Conservation (phyloP, 306 rosid genomes). For the Pyrus bretschneideri region DNA sequence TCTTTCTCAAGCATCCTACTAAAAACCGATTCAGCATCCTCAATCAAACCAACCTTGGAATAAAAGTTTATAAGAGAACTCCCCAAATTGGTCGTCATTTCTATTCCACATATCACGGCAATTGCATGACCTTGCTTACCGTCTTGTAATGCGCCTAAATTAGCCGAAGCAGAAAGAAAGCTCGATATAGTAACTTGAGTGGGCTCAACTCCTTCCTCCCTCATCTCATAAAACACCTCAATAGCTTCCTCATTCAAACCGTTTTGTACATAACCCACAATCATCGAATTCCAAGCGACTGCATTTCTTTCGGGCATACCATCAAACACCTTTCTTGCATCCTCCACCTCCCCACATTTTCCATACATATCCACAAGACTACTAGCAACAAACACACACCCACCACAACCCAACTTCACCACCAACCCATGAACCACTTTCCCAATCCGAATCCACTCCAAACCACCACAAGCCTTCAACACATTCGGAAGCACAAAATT, state of each 20-base stretch:
- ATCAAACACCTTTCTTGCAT: conserved; percentile 66
- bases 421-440: conserved; percentile 57
- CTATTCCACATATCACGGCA: conserved; percentile 46
- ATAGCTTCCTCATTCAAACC: conserved; percentile 61
- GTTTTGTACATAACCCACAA: conserved; percentile 47
- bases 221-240: conserved; percentile 43
- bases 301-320: conserved; percentile 42
- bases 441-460: conserved; percentile 46
- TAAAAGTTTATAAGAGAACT: conserved; percentile 73
- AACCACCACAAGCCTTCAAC: conserved; percentile 68
- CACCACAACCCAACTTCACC: conserved; percentile 37
- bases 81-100: conserved; percentile 50
- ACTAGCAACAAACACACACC: conserved; percentile 61
- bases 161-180: conserved; percentile 62
- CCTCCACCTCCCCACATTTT: conserved; percentile 56
- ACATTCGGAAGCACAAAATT: conserved; percentile 78
- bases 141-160: conserved; percentile 40
- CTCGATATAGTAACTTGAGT: conserved; percentile 58
- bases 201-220: conserved; percentile 42
- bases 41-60: conserved; percentile 65
- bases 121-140: conserved; percentile 79
- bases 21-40: conserved; percentile 58
- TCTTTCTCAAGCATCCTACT: conserved; percentile 44
- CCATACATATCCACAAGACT: conserved; percentile 88
- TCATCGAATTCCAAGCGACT: conserved; percentile 78